Percentiles rank a stretch among this genome's conserved stretches.
These are phyloP conservation scores for Tardiomyces blankii DNA, from an alignment of 1,139 yeast genomes.

Conservation along the genomic window DNA sequence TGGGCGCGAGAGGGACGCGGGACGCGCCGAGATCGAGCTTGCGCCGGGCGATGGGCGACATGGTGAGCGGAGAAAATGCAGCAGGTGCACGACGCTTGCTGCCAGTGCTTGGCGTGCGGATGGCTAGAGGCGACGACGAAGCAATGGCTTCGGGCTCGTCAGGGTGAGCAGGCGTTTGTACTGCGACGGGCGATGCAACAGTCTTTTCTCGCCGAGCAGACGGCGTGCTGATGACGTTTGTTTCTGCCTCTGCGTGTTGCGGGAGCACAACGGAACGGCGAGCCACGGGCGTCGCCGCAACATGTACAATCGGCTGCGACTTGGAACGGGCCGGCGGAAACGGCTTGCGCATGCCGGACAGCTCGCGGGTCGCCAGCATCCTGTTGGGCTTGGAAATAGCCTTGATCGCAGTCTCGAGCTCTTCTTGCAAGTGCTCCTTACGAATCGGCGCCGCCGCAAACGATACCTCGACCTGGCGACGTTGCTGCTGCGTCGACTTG, in stretches of 20 bases:
- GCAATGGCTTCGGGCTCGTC: neutral
- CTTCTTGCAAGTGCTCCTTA: constrained; percentile 5
- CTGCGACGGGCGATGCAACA: neutral
- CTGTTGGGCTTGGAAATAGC: constrained; percentile 16
- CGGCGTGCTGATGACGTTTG: neutral
- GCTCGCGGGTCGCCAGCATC: constrained; percentile 8
- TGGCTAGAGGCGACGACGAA: neutral
- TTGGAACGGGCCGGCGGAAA: neutral
- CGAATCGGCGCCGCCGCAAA: constrained; percentile 4
- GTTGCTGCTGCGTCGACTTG: constrained; percentile 1
- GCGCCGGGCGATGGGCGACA: neutral
- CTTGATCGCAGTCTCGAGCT: constrained; percentile 13
- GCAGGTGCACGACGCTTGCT: neutral
- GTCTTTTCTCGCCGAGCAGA: neutral
- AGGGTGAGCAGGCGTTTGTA: neutral
- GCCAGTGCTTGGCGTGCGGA: neutral
- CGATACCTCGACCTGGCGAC: constrained; percentile 4
- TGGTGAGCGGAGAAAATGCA: neutral
- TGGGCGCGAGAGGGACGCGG: neutral
- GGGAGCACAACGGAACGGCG: neutral
- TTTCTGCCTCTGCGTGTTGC: neutral
- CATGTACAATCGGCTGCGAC: neutral
- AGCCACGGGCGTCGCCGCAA: neutral
- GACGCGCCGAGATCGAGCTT: neutral
- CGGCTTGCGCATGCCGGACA: constrained; percentile 1